Evolutionary conservation across 1,139 yeast genomes (phyloP).

Genomic region (Wickerhamomyces sp.): DNA sequence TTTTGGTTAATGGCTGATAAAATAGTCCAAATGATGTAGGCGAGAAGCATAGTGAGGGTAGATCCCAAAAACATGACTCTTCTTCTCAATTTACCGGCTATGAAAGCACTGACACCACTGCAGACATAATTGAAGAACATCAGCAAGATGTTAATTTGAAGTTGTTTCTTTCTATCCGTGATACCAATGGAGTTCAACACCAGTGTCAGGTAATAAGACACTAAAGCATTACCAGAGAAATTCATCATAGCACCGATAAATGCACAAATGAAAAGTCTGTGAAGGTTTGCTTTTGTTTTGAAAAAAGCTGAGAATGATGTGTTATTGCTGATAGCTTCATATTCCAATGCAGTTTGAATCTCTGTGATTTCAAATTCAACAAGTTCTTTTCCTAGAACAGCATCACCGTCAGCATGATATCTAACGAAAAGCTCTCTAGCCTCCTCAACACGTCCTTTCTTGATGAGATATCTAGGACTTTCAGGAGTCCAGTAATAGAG

Average conservation of each 20-base stretch:
- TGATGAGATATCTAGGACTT: constrained; percentile 32
- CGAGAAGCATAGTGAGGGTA: constrained; percentile 26
- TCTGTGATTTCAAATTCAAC: constrained; percentile 38
- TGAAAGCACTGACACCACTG: constrained; percentile 4
- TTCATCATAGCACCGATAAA: constrained; percentile 35
- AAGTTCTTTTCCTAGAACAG: constrained; percentile 24
- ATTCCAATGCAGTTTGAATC: constrained; percentile 30
- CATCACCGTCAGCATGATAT: constrained; percentile 32
- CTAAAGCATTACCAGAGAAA: constrained; percentile 34
- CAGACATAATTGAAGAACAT: constrained; percentile 11
- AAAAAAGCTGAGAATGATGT: constrained; percentile 32
- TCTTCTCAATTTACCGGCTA: constrained; percentile 24
- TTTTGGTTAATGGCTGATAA: constrained; percentile 28
- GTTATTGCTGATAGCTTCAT: constrained; percentile 15
- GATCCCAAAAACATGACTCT: constrained; percentile 25
- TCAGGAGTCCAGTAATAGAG: constrained; percentile 27
- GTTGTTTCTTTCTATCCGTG: constrained; percentile 7
- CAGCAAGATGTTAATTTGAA: constrained; percentile 8
- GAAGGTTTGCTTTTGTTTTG: constrained; percentile 32
- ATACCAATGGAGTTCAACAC: constrained; percentile 12
- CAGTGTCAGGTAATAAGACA: constrained; percentile 21
- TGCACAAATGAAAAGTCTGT: constrained; percentile 34
- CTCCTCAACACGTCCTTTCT: constrained; percentile 6
- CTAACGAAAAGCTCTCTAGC: constrained; percentile 28
- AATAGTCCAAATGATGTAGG: constrained; percentile 30